Evolutionary conservation across 2,329 filamentous ascomycete genomes (phyloP), one percentile per base, ranked within the genome.

Genomic region (Helotiales sp.): DNA sequence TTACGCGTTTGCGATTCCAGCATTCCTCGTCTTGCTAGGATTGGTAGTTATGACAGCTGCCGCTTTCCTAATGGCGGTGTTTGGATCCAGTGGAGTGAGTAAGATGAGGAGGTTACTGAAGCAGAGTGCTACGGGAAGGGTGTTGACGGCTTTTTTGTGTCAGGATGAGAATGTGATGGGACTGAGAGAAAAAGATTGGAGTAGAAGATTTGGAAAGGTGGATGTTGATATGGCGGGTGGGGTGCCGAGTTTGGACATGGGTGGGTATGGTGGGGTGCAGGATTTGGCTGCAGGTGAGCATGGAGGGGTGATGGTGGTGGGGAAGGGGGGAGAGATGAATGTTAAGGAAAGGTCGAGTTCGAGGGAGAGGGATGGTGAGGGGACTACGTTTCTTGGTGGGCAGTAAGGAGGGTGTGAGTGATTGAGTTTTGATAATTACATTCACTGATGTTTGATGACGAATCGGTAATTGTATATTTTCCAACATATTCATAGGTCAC

Each of bases 131-230:
- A 55, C 58, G 3, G 60, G 63, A 13, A 47, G 56, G 3, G 63
- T 63, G n/a, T 55, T 64, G 30, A 59, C 58, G 1, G 57, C 54
- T 0, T 59, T 65, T 30, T 52, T 61, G 34, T 58, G 51, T 51
- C 57, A 54, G 2, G 52, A 55, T 4, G 36, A 30, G 15, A 22
- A 31, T 34, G 52, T 30, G 34, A 34, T 60, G 57, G 24, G 22
- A 2, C 29, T 63, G 25, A 40, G 10, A 15, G 55, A 24, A 10
- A 57, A 54, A 24, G 52, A 58, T 6, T 65, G 63, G 60, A 61
- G 34, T 40, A 40, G 46, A 29, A n/a, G 22, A 9, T 47, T 52
- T 19, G 60, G 52, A 3, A 57, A 56, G 31, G 40, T 30, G 13
- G 30, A 52, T 19, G 38, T 63, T 25, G 54, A 62, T 52, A 27